Evolutionary conservation across 441 rosid genomes (phyloP).

Genomic region (Pelargonium cotyledonis): DNA sequence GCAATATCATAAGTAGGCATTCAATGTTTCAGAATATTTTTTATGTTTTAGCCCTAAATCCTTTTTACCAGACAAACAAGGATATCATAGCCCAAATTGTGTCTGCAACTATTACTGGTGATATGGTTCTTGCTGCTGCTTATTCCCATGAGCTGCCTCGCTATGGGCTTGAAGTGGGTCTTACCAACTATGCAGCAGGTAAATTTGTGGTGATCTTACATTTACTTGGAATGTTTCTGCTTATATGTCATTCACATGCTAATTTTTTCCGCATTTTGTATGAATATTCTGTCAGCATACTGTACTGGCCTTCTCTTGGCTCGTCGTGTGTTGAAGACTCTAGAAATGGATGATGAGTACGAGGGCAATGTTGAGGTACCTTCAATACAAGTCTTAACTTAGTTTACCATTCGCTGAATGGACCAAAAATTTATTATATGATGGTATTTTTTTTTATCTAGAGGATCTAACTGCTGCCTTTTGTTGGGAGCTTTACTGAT

Average conservation of each 20-base stretch:
- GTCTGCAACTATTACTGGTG: constrained; percentile 68
- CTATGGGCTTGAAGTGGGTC: constrained; percentile 79
- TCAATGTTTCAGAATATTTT: not conserved
- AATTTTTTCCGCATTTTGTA: not conserved
- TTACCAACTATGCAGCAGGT: constrained; percentile 86
- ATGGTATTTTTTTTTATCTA: not conserved
- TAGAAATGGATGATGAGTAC: constrained; percentile 71
- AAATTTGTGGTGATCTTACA: not conserved
- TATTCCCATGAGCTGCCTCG: constrained; percentile 72
- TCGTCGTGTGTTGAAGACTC: constrained; percentile 67
- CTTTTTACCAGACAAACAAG: constrained; percentile 50
- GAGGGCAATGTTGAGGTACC: constrained; percentile 71
- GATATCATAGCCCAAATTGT: constrained; percentile 63
- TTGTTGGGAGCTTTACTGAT: not conserved
- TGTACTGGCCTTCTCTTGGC: constrained; percentile 91
- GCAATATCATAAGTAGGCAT: not conserved
- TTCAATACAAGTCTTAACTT: not conserved
- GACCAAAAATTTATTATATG: not conserved
- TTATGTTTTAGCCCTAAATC: constrained; percentile 20
- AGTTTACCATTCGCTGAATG: not conserved
- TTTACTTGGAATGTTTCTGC: not conserved
- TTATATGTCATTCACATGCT: not conserved
- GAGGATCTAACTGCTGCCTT: not conserved
- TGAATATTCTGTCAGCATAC: constrained; percentile 44
- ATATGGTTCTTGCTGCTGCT: constrained; percentile 69